Evolutionary conservation across 2,329 filamentous ascomycete genomes (phyloP), one percentile per base, ranked within the genome.

Genomic region (Cladosporium austrohemisphaericum): DNA sequence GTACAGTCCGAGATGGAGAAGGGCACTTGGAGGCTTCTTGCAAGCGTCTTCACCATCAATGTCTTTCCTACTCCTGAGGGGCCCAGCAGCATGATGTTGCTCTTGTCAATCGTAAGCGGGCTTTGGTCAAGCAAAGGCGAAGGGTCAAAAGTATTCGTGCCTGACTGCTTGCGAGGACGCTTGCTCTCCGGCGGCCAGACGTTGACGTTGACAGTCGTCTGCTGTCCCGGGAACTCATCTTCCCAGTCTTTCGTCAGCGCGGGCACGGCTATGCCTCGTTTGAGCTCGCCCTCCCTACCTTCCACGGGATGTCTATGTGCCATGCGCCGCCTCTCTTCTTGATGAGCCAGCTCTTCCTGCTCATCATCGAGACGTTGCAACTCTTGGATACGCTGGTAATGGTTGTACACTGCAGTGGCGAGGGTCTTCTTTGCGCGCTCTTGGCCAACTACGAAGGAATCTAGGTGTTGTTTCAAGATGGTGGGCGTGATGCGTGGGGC

Each of bases 11-110:
- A 92, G 69, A 95, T 95, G 54, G 88, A 90, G 63, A 96, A 95
- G 0, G 93, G 93, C 0, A 97, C 90, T 53, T 93, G 92, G n/a
- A 98, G 79, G 45, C 93, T 85, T 62, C 90, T 85, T 58, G 92
- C 93, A 31, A 97, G 73, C 0, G 92, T 97, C 68, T 91, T 94
- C 46, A 90, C 80, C 71, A 98, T 97, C 54, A 97, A 83, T 0
- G 93, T 98, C 72, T 98, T 98, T 11, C 93, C 93, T 5, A 96
- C 91, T 2, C 93, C 93, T 0, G 91, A 95, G 0, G 93, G 93
- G 0, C 93, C 93, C 20, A 97, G 79, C 45, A 97, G 74, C 33
- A 98, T 74, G 32, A 98, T 78, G 65, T 98, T 98, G 60, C 91
- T 95, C 72, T 98, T 98, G 68, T 96, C 91, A 54, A 98, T 85